A percentile compares a stretch with the other conserved stretches of the same genome.
Conservation (phyloP, 257 asterid species). For the Jacaranda copaia region DNA sequence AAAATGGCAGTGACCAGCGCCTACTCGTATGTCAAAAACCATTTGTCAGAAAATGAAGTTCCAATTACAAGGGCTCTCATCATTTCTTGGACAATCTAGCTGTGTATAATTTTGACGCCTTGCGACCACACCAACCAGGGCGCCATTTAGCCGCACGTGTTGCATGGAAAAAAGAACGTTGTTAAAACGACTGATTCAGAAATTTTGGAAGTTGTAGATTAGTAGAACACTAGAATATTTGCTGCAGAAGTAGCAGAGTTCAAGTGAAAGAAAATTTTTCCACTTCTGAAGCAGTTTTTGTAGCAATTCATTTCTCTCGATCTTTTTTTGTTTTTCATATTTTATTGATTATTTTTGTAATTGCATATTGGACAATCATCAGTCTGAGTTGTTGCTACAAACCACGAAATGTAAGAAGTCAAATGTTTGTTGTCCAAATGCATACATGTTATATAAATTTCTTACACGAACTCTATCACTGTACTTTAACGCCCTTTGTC, state of each 20-base stretch:
- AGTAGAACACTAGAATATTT: conserved; percentile 30
- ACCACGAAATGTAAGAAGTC: neutral
- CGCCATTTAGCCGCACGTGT: conserved; percentile 24
- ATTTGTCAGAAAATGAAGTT: conserved; percentile 56
- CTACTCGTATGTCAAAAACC: conserved; percentile 74
- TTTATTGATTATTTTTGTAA: neutral
- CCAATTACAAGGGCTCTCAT: neutral
- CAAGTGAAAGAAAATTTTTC: conserved; percentile 28
- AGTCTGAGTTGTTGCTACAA: neutral
- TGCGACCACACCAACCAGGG: neutral
- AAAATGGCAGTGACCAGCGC: conserved; percentile 72
- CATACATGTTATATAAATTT: neutral
- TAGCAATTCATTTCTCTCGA: conserved; percentile 49
- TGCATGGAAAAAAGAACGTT: conserved; percentile 2
- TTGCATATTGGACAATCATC: neutral
- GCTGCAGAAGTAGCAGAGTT: conserved; percentile 42
- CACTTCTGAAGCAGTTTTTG: conserved; percentile 36
- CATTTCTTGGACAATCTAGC: conserved; percentile 41
- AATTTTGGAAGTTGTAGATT: conserved; percentile 54
- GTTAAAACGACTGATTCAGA: conserved; percentile 32
- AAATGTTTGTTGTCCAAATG: neutral
- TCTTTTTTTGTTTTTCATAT: neutral
- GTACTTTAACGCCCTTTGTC: too few relatives aligned
- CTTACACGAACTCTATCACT: neutral
- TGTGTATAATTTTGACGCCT: conserved; percentile 39